phyloP scores from a whole-genome alignment of 2,329 filamentous ascomycete genomes.

The Diaporthe eres region DNA sequence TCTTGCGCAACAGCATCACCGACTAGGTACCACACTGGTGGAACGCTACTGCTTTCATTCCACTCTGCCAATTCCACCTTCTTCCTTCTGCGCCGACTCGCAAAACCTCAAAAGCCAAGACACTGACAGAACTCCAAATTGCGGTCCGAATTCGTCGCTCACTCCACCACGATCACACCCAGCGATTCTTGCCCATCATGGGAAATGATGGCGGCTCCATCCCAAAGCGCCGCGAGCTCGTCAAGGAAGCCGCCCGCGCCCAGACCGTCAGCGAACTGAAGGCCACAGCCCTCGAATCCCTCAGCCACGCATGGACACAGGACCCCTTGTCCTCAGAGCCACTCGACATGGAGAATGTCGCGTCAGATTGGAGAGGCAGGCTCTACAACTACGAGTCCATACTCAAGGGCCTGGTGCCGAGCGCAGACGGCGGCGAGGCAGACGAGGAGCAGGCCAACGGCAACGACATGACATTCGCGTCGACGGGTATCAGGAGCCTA shows the following conservation, averaged over 20 bases:
- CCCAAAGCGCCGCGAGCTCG: constrained; percentile 93
- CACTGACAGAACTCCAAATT: not conserved
- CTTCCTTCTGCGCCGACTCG: constrained; percentile 35
- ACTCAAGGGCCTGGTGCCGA: constrained; percentile 71
- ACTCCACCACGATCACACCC: not conserved
- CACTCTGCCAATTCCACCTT: no score
- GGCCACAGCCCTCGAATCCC: constrained; percentile 86
- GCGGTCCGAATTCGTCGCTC: no score
- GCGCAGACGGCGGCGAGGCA: constrained; percentile 73
- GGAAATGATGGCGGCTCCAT: constrained; percentile 99
- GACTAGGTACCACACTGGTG: not conserved
- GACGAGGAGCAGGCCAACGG: constrained; percentile 64
- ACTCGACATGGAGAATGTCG: constrained; percentile 78
- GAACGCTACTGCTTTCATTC: not conserved
- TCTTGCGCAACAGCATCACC: not conserved
- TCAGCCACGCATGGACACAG: constrained; percentile 87
- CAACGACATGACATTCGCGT: constrained; percentile 57
- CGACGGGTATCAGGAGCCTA: constrained; percentile 79
- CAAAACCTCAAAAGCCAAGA: not conserved
- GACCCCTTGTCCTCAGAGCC: constrained; percentile 88
- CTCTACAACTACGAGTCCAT: constrained; percentile 97
- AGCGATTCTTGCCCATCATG: constrained; percentile 66
- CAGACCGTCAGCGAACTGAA: constrained; percentile 90
- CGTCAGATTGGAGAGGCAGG: constrained; percentile 84
- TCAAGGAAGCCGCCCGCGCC: constrained; percentile 89